Evolutionary conservation across 768 basidiomycete species (phyloP).

Genomic region (Pholiota conissans): DNA sequence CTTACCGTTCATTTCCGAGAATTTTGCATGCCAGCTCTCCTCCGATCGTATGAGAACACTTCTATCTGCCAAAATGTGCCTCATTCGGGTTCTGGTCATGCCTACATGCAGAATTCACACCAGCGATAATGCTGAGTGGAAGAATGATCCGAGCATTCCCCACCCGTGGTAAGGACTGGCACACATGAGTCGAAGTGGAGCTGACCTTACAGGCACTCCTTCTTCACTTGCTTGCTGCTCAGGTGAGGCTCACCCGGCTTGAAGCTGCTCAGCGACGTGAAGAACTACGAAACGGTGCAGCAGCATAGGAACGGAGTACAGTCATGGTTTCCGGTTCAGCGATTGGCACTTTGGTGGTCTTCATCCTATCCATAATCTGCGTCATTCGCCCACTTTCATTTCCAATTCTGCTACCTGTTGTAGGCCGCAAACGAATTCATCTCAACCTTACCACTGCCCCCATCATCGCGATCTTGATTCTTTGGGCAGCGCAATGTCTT

Average conservation of each 20-base stretch:
- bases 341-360: slow-evolving; percentile 52
- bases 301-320: too few relatives aligned
- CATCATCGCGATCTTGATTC: slow-evolving; percentile 49
- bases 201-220: not conserved
- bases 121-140: too few relatives aligned
- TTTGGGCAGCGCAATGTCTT: slow-evolving; percentile 60
- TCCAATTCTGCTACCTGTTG: slow-evolving; percentile 32
- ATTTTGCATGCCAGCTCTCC: too few relatives aligned
- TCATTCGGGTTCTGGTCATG: too few relatives aligned
- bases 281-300: too few relatives aligned
- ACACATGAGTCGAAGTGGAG: not conserved
- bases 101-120: too few relatives aligned
- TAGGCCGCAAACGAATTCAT: slow-evolving; percentile 24
- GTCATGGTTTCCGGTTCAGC: slow-evolving; percentile 15
- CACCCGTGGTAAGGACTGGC: not conserved
- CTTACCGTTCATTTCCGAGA: too few relatives aligned
- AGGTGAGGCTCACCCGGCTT: too few relatives aligned
- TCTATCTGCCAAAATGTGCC: too few relatives aligned
- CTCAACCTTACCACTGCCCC: slow-evolving; percentile 52
- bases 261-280: too few relatives aligned
- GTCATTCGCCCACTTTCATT: slow-evolving; percentile 50
- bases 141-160: not conserved
- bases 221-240: too few relatives aligned
- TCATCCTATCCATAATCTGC: slow-evolving; percentile 51
- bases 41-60: too few relatives aligned